Conservation (phyloP, 305 asterid genomes). For the Fraxinus angustifolia region DNA sequence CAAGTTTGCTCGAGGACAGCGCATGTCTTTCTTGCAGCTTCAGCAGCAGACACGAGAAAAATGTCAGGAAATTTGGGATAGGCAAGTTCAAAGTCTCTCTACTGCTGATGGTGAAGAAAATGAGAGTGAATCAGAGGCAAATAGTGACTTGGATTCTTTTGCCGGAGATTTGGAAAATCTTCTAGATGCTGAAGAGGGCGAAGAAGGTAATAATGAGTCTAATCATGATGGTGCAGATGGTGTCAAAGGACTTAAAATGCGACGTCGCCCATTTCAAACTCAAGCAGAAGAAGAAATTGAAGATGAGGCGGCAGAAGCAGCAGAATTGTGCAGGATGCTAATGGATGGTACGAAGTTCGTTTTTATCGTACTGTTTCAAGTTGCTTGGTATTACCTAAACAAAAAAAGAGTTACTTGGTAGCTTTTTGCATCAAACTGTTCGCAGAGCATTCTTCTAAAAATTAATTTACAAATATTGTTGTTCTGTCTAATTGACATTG, state of each 20-base stretch:
- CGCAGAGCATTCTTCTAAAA: not conserved
- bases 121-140: conserved; percentile 93
- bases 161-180: conserved; percentile 99
- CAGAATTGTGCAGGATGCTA: conserved; percentile 93
- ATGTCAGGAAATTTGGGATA: conserved; percentile 99
- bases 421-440: not conserved
- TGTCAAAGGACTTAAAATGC: conserved; percentile 86
- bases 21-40: conserved; percentile 98
- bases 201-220: conserved; percentile 62
- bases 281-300: conserved; percentile 88
- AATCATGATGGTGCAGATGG: conserved; percentile 70
- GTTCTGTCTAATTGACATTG: not conserved
- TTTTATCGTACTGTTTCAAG: conserved; percentile 3
- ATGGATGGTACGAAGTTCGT: conserved; percentile 71
- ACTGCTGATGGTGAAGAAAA: conserved; percentile 85
- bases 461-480: not conserved
- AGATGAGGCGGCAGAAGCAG: conserved; percentile 98
- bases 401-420: not conserved
- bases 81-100: conserved; percentile 82
- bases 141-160: conserved; percentile 97
- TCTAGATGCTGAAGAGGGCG: conserved; percentile 93
- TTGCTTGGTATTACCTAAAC: conserved; percentile 1
- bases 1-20: conserved; percentile 97
- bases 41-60: conserved; percentile 99
- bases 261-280: conserved; percentile 79